Conservation (phyloP, 129 eudicot species). For the Lonicera japonica region DNA sequence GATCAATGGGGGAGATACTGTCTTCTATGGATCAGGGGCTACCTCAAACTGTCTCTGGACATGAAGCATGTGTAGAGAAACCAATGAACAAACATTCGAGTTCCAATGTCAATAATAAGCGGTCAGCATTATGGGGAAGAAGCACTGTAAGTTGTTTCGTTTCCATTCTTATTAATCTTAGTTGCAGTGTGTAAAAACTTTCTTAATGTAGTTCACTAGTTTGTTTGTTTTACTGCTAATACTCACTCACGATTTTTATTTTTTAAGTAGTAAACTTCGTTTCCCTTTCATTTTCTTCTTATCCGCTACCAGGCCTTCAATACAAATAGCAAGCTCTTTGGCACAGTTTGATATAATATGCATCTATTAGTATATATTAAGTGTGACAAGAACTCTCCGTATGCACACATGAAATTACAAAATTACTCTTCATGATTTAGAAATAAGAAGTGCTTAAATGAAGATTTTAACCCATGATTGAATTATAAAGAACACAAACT, state of each 20-base stretch:
- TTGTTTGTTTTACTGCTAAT: neutral
- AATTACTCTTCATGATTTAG: too few species aligned
- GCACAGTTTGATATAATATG: too few species aligned
- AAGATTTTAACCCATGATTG: too few species aligned
- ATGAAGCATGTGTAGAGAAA: slow-evolving; percentile 50
- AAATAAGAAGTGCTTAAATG: too few species aligned
- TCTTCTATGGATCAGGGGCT: slow-evolving; percentile 77
- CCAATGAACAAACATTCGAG: slow-evolving; percentile 35
- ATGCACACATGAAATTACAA: too few species aligned
- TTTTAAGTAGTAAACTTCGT: neutral
- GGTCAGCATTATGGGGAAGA: slow-evolving; percentile 83
- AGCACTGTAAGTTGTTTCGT: slow-evolving; percentile 45
- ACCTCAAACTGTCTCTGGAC: slow-evolving; percentile 37
- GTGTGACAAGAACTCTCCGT: too few species aligned
- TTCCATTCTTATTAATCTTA: neutral
- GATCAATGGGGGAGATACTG: slow-evolving; percentile 72
- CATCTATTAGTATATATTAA: too few species aligned
- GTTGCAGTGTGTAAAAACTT: neutral
- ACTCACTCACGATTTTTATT: neutral
- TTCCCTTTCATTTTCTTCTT: neutral
- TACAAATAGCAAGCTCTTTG: neutral
- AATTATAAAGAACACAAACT: too few species aligned
- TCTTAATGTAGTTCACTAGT: neutral
- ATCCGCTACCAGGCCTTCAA: too few species aligned
- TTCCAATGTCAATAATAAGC: slow-evolving; percentile 48